phyloP scores from a whole-genome alignment of 768 basidiomycete genomes.

The Lentinula detonsa region DNA sequence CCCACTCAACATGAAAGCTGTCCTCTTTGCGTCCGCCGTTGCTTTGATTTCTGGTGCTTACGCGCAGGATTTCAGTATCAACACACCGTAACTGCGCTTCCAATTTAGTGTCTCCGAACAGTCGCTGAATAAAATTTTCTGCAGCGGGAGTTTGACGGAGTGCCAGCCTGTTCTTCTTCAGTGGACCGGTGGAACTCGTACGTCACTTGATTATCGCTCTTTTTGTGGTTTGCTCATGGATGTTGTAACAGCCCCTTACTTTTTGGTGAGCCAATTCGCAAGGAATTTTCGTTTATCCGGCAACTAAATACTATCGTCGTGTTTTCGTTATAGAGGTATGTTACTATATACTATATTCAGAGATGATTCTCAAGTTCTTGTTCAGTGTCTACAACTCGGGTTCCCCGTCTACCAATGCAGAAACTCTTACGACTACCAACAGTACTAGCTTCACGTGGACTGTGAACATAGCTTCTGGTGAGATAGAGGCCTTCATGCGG shows the following conservation, averaged over 20 bases:
- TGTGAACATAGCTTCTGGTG: conserved; percentile 43
- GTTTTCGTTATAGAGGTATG: conserved; percentile 30
- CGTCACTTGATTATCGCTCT: conserved; percentile 17
- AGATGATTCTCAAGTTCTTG: neutral
- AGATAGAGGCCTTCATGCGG: conserved; percentile 8
- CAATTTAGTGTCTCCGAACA: neutral
- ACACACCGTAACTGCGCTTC: conserved; percentile 60
- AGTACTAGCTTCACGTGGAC: conserved; percentile 46
- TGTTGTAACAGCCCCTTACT: conserved; percentile 47
- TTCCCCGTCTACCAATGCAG: conserved; percentile 39
- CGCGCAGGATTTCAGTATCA: conserved; percentile 47
- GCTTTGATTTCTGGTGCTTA: conserved; percentile 22
- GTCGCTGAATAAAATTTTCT: neutral
- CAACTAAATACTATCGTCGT: neutral
- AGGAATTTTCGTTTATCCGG: neutral
- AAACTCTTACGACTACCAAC: conserved; percentile 35
- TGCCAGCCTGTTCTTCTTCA: conserved; percentile 52
- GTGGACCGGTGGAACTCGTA: conserved; percentile 56
- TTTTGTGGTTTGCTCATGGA: conserved; percentile 9
- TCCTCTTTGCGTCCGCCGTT: conserved; percentile 26
- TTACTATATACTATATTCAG: neutral
- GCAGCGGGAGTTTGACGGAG: conserved; percentile 21
- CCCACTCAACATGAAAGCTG: conserved; percentile 39
- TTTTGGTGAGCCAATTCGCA: conserved; percentile 43
- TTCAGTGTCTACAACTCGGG: conserved; percentile 50